phyloP scores from a whole-genome alignment of 176 grass and related monocot species.

The Metroxylon sagu region DNA sequence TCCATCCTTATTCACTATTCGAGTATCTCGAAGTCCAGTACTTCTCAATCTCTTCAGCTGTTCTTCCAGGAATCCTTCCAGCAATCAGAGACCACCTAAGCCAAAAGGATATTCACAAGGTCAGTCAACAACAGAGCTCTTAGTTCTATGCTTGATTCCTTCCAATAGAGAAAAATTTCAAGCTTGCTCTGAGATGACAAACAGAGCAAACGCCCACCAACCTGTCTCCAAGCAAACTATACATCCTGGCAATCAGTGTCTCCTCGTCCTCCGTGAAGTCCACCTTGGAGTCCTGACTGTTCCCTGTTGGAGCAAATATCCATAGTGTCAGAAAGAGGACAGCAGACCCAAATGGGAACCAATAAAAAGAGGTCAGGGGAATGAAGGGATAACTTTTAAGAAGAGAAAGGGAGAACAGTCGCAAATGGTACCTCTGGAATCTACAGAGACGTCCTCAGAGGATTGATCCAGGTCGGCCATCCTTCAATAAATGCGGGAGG shows the following conservation, averaged over 20 bases:
- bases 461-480: conserved; percentile 20
- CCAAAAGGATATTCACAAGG: neutral
- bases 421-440: conserved; percentile 23
- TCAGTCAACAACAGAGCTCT: too few relatives aligned
- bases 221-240: conserved; percentile 38
- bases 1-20: conserved; percentile 8
- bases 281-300: conserved; percentile 18
- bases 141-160: too few relatives aligned
- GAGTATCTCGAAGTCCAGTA: conserved; percentile 36
- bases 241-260: conserved; percentile 37
- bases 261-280: conserved; percentile 37
- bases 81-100: conserved; percentile 37
- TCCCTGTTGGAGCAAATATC: conserved; percentile 6
- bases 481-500: neutral
- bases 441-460: conserved; percentile 17
- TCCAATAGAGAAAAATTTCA: neutral
- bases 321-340: neutral
- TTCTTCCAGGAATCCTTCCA: conserved; percentile 37
- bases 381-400: neutral
- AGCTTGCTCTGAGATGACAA: too few relatives aligned
- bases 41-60: conserved; percentile 42
- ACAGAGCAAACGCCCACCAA: neutral
- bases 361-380: too few relatives aligned
- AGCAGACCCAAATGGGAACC: too few relatives aligned
- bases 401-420: neutral